A percentile compares a stretch with the other conserved stretches of the same genome.
Conservation (phyloP, 2,329 filamentous ascomycete genomes). For the Paecilomyces sp. region DNA sequence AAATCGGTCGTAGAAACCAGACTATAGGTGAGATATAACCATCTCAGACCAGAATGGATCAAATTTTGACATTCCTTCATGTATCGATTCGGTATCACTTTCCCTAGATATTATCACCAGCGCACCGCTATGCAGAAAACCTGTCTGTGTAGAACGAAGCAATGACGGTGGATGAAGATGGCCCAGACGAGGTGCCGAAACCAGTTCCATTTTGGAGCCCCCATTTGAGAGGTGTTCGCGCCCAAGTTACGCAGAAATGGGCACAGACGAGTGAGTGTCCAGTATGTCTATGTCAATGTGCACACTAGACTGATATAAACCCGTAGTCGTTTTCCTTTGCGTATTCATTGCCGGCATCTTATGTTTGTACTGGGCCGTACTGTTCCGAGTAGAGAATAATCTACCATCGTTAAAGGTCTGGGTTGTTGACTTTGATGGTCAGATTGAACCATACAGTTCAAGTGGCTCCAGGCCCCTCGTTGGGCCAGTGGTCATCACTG, state of each 20-base stretch:
- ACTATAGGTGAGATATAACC: too few relatives aligned
- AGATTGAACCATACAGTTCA: slow-evolving; percentile 44
- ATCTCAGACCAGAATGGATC: too few relatives aligned
- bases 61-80: too few relatives aligned
- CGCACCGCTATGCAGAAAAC: too few relatives aligned
- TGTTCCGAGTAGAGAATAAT: slow-evolving; percentile 46
- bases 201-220: slow-evolving; percentile 5
- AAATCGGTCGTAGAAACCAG: too few relatives aligned
- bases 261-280: slow-evolving; percentile 3
- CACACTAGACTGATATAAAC: background rate
- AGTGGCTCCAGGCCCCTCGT: slow-evolving; percentile 41
- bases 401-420: slow-evolving; percentile 45
- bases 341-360: slow-evolving; percentile 50
- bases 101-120: too few relatives aligned
- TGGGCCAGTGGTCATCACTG: slow-evolving; percentile 47
- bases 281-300: background rate
- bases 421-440: slow-evolving; percentile 58
- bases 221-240: slow-evolving; percentile 1
- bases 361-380: slow-evolving; percentile 56
- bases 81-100: too few relatives aligned
- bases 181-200: slow-evolving; percentile 4
- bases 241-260: slow-evolving; percentile 3
- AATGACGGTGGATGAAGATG: too few relatives aligned
- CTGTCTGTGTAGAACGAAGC: too few relatives aligned
- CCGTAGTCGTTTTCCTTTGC: slow-evolving; percentile 44